Percentiles rank a stretch among this genome's conserved stretches.
phyloP scores from a whole-genome alignment of 148 eudicot genomes.

The Silene conica region DNA sequence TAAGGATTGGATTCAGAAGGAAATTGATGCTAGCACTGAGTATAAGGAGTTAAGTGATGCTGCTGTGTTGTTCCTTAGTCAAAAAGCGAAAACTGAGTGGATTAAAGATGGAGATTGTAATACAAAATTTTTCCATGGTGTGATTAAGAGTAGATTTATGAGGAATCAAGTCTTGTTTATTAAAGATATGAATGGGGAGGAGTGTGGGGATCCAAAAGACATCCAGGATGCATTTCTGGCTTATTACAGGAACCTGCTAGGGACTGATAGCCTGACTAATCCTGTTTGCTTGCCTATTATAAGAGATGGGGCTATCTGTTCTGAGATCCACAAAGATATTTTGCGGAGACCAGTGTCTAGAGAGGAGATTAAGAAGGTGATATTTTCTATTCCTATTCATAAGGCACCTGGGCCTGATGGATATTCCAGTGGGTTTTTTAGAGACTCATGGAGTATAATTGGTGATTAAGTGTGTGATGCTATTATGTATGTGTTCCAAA shows the following conservation, averaged over 20 bases:
- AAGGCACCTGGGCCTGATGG: not conserved
- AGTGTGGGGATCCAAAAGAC: not conserved
- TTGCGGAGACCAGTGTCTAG: not conserved
- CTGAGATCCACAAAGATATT: too few species aligned
- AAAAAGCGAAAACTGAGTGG: not conserved
- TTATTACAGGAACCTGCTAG: not conserved
- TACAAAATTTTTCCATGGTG: not conserved
- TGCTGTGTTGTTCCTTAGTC: not conserved
- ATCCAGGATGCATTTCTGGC: not conserved
- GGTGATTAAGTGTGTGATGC: not conserved
- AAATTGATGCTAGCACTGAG: not conserved
- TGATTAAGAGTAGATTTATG: not conserved
- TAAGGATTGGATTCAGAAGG: too few species aligned
- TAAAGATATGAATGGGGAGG: not conserved
- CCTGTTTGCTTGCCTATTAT: too few species aligned
- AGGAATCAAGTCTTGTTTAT: not conserved
- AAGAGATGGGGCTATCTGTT: too few species aligned
- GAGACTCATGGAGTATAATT: not conserved
- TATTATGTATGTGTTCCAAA: not conserved
- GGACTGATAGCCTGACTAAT: too few species aligned
- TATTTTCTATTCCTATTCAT: not conserved
- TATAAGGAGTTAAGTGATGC: not conserved
- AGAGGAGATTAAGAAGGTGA: too few species aligned
- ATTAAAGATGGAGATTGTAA: not conserved
- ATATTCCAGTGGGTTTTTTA: not conserved